Evolutionary conservation across 805 yeast species (phyloP).

Genomic region (Cyberlindnera xylosilytica): DNA sequence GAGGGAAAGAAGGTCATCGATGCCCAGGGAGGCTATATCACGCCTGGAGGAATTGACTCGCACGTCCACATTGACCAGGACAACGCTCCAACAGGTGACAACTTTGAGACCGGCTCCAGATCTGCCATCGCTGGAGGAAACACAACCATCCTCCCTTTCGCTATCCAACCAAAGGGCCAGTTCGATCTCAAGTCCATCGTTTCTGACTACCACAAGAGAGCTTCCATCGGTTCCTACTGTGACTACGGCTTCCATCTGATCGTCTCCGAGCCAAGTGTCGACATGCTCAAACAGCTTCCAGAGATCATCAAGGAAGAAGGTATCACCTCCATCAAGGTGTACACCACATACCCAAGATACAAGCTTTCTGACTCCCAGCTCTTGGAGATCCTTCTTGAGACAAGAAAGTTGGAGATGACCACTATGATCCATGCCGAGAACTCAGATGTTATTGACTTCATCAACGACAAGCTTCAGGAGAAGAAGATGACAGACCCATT

Average conservation of each 20-base stretch:
- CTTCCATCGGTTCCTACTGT: constrained; percentile 35
- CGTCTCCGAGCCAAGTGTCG: constrained; percentile 33
- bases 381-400: constrained; percentile 36
- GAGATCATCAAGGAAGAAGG: constrained; percentile 29
- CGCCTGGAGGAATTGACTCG: constrained; percentile 52
- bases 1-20: constrained; percentile 34
- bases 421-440: constrained; percentile 53
- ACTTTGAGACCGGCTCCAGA: constrained; percentile 41
- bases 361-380: constrained; percentile 40
- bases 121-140: constrained; percentile 50
- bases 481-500: constrained; percentile 38
- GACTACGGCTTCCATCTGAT: constrained; percentile 50
- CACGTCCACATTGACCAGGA: constrained; percentile 48
- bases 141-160: constrained; percentile 46
- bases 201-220: constrained; percentile 31
- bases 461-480: constrained; percentile 37
- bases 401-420: constrained; percentile 41
- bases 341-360: constrained; percentile 44
- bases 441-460: constrained; percentile 41
- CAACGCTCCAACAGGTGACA: constrained; percentile 40
- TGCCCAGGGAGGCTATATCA: constrained; percentile 45
- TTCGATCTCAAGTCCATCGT: constrained; percentile 30
- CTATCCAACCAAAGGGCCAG: constrained; percentile 38
- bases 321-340: constrained; percentile 29
- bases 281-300: constrained; percentile 33